Evolutionary conservation across 2,329 filamentous ascomycete genomes (phyloP), one percentile per base, ranked within the genome.

Genomic region (Colletotrichum sojae): DNA sequence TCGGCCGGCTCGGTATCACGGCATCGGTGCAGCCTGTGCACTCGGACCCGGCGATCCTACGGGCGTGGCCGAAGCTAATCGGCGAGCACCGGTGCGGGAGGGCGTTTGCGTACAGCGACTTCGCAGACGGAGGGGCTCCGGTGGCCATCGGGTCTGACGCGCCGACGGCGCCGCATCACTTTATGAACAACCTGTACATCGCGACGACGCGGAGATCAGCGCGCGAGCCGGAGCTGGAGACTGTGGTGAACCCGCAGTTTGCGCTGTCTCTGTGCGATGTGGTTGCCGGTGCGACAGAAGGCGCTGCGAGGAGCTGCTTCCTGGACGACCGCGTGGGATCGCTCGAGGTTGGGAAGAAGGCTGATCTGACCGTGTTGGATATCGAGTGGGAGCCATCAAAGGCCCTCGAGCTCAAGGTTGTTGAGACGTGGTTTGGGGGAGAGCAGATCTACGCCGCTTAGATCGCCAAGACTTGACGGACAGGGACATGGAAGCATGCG

Each of bases 21-120:
- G 87, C 88, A 0, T 88, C 85, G 2, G 82, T 89, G 16, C 87
- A 89, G 73, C 85, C 88, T 0, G 87, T 89, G 0, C 88, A 90
- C 72, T 82, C 86, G 1, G 88, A 89, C 69, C 90, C 90, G 1
- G 87, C 89, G 0, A 89, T 91, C 69, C 79, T 91, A 2, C 81
- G 84, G 39, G 89, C 88, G 0, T 92, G 90, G 88, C 88, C 88
- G 0, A 78, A 81, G 15, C 82, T 91, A 20, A 78, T 92, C 9
- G 89, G 88, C 2, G 75, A 78, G 12, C 78, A 84, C 18, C 81
- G 88, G 1, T 87, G 89, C 78, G 82, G 81, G 54, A 82, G 89
- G 15, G 89, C 88, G 0, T 92, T 91, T 73, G 87, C 90, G 0
- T 91, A 92, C 76, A 83, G 84, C 56, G 89, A 91, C 57, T 90